Evolutionary conservation across 2,329 filamentous ascomycete species (phyloP), one percentile per base, ranked within the genome.

Genomic region (Epichloe gansuensis): DNA sequence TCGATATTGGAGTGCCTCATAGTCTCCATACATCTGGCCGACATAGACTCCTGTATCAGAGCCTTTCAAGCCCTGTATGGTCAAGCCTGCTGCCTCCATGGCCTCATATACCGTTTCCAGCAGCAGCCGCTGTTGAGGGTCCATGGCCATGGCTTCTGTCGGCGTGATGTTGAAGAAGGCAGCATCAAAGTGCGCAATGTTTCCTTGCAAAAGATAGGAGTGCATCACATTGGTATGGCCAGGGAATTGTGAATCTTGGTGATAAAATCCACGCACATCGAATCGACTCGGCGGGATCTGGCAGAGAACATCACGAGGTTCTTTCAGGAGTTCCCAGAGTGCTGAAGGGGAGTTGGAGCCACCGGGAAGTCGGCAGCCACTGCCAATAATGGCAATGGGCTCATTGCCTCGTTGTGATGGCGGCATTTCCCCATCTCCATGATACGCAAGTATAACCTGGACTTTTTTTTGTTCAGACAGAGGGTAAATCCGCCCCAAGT

Each of bases 31-130:
- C 54, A 69, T 59, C 0, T 67, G 67, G 3, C 67, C 63, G n/a
- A 67, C 45, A 35, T 53, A 73, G 1, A 73, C 69, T 1, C 61
- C 68, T 1, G 70, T 69, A n/a, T 70, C 60, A 5, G 58, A 59
- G 7, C 59, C 60, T 25, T 54, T 51, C 6, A 63, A 53, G 1
- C 52, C 37, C 9, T 58, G 43, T 13, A 63, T 51, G 8, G 57
- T 51, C 35, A 60, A 54, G 31, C 62, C 62, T 7, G 69, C 66
- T 49, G 64, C 69, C 50, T 73, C 70, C 1, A 72, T 56, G 5
- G 67, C 66, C 52, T 73, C 70, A 45, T 69, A 72, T 2, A 67
- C 65, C 2, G 65, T 62, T 52, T 75, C 72, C 0, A 75, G 63
- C n/a, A 59, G 31, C 11, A 59, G 28, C 3, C 57, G 53, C 38